Evolutionary conservation across 208 protist species (phyloP).

Genomic region (Trypanosoma cruzi): DNA sequence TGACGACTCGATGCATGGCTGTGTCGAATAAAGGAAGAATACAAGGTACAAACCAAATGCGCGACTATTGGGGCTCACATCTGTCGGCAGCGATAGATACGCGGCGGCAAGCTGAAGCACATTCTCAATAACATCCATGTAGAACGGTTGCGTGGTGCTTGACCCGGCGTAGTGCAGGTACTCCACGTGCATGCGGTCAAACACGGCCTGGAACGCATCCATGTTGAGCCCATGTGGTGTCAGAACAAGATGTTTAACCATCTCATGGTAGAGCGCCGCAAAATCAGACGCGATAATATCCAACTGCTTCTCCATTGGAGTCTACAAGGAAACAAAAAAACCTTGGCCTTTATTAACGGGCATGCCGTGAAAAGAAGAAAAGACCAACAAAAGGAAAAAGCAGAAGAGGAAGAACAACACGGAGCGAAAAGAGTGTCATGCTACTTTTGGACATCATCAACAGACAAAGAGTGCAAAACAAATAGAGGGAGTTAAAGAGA

Average conservation of each 20-base stretch:
- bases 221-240: constrained; percentile 30
- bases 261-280: constrained; percentile 42
- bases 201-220: constrained; percentile 52
- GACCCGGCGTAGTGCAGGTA: constrained; percentile 76
- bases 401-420: constrained; percentile 12
- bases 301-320: constrained; percentile 26
- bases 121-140: constrained; percentile 41
- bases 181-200: constrained; percentile 50
- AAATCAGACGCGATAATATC: constrained; percentile 60
- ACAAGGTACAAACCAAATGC: constrained; percentile 64
- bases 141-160: constrained; percentile 49
- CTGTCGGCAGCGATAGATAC: constrained; percentile 61
- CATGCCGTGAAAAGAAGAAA: background rate
- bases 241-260: constrained; percentile 15
- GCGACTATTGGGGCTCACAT: constrained; percentile 41
- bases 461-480: background rate
- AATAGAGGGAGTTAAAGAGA: background rate
- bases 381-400: constrained; percentile 10
- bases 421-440: background rate
- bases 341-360: background rate
- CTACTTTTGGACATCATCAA: background rate
- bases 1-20: constrained; percentile 35
- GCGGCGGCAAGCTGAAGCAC: constrained; percentile 61
- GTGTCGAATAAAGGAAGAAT: constrained; percentile 67
- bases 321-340: background rate